Base-by-base conservation (phyloP, 2,329 filamentous ascomycete species). In the Lachnellula arida region DNA sequence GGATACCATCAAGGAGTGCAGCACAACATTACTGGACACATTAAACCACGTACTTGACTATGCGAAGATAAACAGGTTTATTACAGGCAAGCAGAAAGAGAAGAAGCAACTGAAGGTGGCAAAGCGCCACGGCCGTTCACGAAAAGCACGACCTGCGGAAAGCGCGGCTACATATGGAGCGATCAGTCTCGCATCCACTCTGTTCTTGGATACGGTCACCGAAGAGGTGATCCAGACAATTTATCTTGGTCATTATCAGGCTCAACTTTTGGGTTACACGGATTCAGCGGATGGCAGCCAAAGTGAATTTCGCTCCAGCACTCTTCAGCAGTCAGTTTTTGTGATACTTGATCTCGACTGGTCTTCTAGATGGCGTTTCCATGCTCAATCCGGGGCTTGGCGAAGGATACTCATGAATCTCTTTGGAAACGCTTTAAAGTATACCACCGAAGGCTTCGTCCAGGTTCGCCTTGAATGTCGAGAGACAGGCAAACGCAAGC, bases 351-450 rank as follows among this genome's bases (percentile, higher is more conserved):
- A 47, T 22, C 12, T 47, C 23, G 44, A 68, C 44, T 69, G 67
- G 66, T 59, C 54, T 32, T 68, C 63, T 43, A 63, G 60, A 35
- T 53, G 67, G 25, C 63, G 65, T 49, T 47, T 47, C n/a, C 44
- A 47, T 32, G 48, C 19, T 54, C 44, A 47, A 32, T 47, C 44
- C 14, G 66, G 63, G 15, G 65, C 65, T 4, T 46, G 66, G 14
- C 61, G 61, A 22, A 50, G 65, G 44, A 60, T 85, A 39, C 76
- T 85, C 37, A 83, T 84, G 80, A 85, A 85, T 50, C 63, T 84
- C 0, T 78, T 84, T 43, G 81, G 80, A 4, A 86, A 86, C 61
- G 76, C 82, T 0, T 73, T 85, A 61, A 85, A 85, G 63, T 85
- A 84, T 53, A 85, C 81, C 0, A 70, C 75, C 1, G 65, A 70